Evolutionary conservation across 2,329 filamentous ascomycete species (phyloP), one percentile per base, ranked within the genome.

Genomic region (Periconia macrospinosa): DNA sequence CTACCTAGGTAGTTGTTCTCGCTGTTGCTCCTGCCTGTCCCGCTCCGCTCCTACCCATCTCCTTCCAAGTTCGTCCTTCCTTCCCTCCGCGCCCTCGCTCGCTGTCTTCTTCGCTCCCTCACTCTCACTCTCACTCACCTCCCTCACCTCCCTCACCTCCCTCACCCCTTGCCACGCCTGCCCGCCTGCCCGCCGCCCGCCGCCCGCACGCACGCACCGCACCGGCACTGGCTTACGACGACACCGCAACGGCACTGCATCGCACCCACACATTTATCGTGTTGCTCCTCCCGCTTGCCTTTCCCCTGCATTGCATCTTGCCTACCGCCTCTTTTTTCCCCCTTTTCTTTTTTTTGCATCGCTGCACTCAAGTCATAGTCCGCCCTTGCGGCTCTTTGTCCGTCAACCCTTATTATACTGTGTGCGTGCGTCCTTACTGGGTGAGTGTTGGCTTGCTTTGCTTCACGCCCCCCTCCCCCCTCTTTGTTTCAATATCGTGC

Each of bases 401-500:
- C 20, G 17, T 23, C 30, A 20, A 18, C 20, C n/a, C 27, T 27
- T 27, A 8, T 27, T 27, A 27, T 27, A 27, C 23, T 5, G 23
- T 33, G 8, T 33, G 33, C 11, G 33, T 37, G 33, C 33, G 33
- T 37, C 33, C 11, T 37, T 37, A 23, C 52, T 23, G 52, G 63
- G 68, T 71, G 62, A 66, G 70, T 72, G 50, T 59, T 56, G 57
- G 58, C 6, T 55, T 49, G 41, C 54, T 52, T 50, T 55, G 53
- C 43, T 27, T n/a, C 45, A 60, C 33, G 33, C 33, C 33, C 59
- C 60, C 45, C 60, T 58, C 60, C 62, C 60, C 60, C 58, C 58
- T 65, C 67, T 66, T 69, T 67, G 70, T 69, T 66, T 62, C 62
- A 64, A 60, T 55, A 50, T 59, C 55, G 63, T 65, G 65, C 59